Evolutionary conservation across 192 early-diverging fungal genomes (phyloP).

Genomic region (Chytriomyces hyalinus): DNA sequence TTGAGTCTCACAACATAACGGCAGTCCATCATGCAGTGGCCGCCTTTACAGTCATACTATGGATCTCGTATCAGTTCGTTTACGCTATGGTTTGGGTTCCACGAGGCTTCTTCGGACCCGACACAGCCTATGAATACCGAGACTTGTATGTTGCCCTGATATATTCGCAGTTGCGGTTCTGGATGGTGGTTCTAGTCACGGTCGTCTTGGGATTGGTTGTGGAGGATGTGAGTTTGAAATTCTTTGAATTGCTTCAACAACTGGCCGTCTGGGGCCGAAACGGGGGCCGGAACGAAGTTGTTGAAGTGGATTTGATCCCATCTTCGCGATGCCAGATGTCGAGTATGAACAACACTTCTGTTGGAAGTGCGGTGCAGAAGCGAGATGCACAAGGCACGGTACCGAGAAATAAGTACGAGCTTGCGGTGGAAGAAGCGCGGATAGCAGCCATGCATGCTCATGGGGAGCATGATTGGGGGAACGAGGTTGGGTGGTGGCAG

Average conservation of each 20-base stretch:
- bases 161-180: slow-evolving; percentile 19
- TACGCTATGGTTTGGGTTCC: slow-evolving; percentile 31
- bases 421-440: slow-evolving; percentile 26
- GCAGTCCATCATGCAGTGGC: slow-evolving; percentile 23
- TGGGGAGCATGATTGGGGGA: slow-evolving; percentile 40
- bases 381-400: background rate
- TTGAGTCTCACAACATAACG: slow-evolving; percentile 35
- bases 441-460: slow-evolving; percentile 31
- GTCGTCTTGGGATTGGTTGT: slow-evolving; percentile 27
- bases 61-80: slow-evolving; percentile 34
- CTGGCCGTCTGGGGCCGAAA: slow-evolving; percentile 11
- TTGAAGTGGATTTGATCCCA: background rate
- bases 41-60: slow-evolving; percentile 20
- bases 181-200: slow-evolving; percentile 19
- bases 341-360: background rate
- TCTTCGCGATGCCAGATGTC: too few relatives aligned
- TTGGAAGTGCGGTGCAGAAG: background rate
- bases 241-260: slow-evolving; percentile 17
- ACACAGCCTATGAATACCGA: slow-evolving; percentile 37
- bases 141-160: slow-evolving; percentile 19
- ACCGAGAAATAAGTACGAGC: slow-evolving; percentile 26
- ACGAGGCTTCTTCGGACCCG: slow-evolving; percentile 31
- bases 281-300: slow-evolving; percentile 7
- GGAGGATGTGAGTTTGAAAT: slow-evolving; percentile 29
- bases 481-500: slow-evolving; percentile 43